These are phyloP conservation scores for Ephemerocybe angulata DNA, from an alignment of 768 basidiomycete species.

Conservation along the genomic window DNA sequence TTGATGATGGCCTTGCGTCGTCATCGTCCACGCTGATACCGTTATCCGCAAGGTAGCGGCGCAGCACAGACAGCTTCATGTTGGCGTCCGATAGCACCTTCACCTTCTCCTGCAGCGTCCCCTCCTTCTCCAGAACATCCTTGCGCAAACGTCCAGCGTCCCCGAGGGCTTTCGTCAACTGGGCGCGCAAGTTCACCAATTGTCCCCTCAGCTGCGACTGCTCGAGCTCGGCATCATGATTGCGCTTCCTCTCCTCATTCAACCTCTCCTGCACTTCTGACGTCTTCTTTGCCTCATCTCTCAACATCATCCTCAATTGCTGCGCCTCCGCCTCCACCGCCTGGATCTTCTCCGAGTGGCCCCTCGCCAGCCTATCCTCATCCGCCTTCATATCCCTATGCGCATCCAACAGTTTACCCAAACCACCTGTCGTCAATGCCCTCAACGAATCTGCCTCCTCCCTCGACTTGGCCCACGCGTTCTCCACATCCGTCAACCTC, in stretches of 20 bases:
- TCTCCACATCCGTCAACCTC: constrained; percentile 77
- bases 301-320: constrained; percentile 75
- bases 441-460: constrained; percentile 91
- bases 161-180: constrained; percentile 63
- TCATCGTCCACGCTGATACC: constrained; percentile 79
- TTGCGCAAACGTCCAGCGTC: constrained; percentile 70
- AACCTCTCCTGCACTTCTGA: constrained; percentile 69
- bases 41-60: constrained; percentile 84
- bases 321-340: constrained; percentile 76
- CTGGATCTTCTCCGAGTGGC: constrained; percentile 77
- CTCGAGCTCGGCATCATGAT: constrained; percentile 62
- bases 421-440: constrained; percentile 77
- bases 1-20: constrained; percentile 46
- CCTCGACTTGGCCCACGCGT: constrained; percentile 86
- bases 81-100: constrained; percentile 67
- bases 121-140: constrained; percentile 64
- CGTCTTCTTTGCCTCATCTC: constrained; percentile 67
- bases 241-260: constrained; percentile 60
- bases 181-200: constrained; percentile 66
- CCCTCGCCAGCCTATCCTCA: constrained; percentile 71
- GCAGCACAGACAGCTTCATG: constrained; percentile 73
- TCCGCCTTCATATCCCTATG: constrained; percentile 83
- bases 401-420: constrained; percentile 84
- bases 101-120: constrained; percentile 55
- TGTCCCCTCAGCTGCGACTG: constrained; percentile 67